These are phyloP conservation scores for Piromyces sp. DNA, from an alignment of 192 early-diverging fungal species.

Conservation along the genomic window DNA sequence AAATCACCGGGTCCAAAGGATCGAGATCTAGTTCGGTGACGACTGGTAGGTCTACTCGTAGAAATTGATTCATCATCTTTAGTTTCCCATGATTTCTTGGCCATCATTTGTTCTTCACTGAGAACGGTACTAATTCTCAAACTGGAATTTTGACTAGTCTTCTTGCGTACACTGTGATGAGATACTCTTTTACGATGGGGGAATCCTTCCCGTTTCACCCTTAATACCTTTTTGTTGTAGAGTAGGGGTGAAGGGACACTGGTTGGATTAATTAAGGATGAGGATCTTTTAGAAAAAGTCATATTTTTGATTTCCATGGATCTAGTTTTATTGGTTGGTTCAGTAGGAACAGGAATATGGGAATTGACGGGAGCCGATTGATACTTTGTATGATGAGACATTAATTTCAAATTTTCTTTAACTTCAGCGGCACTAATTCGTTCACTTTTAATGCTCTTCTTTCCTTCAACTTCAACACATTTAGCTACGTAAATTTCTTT, in stretches of 20 bases:
- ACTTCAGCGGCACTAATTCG: neutral
- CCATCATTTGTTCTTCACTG: neutral
- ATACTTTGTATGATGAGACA: neutral
- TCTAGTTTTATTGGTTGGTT: neutral
- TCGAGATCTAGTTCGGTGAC: neutral
- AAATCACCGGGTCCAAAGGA: neutral
- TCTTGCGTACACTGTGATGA: too few relatives aligned
- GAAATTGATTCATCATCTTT: neutral
- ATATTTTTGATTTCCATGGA: neutral
- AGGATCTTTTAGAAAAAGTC: neutral
- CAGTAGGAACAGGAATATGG: too few relatives aligned
- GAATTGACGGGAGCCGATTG: neutral
- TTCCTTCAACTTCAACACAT: neutral
- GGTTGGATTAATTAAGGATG: neutral
- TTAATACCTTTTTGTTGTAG: neutral
- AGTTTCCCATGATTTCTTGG: neutral
- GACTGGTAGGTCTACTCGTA: neutral
- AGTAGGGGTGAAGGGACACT: neutral
- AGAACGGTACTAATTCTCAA: neutral
- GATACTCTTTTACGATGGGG: neutral
- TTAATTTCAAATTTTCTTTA: neutral
- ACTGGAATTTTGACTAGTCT: neutral
- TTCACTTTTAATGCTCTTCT: neutral
- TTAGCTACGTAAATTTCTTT: neutral
- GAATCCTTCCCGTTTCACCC: neutral